Percentiles rank a stretch among this genome's conserved stretches.
phyloP scores from a whole-genome alignment of 352 stramenopile genomes.

The Pythium monospermum region DNA sequence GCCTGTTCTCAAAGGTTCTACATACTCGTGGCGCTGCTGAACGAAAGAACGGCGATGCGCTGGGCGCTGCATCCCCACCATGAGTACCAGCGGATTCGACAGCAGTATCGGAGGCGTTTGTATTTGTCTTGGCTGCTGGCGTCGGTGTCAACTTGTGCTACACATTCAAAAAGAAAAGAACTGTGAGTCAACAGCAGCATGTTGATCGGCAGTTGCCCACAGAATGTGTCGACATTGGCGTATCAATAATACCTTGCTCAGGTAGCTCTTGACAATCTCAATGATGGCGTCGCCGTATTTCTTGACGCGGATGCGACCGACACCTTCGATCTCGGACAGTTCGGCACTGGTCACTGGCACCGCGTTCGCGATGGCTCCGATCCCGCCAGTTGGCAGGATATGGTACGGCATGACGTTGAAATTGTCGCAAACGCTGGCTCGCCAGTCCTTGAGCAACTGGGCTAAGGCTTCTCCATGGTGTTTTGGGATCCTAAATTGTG shows the following conservation, averaged over 20 bases:
- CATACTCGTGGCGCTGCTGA: slow-evolving; percentile 18
- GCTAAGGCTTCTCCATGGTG: slow-evolving; percentile 65
- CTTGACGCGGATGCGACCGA: slow-evolving; percentile 78
- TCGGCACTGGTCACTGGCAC: slow-evolving; percentile 72
- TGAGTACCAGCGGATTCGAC: background rate
- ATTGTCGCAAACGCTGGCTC: slow-evolving; percentile 79
- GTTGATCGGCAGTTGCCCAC: too few relatives aligned
- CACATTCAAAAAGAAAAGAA: background rate
- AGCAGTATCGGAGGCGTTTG: too few relatives aligned
- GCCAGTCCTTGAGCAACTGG: slow-evolving; percentile 84
- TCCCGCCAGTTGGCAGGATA: slow-evolving; percentile 75
- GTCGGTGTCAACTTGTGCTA: slow-evolving; percentile 65
- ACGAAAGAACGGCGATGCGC: slow-evolving; percentile 49
- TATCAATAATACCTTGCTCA: slow-evolving; percentile 76
- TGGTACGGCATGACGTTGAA: slow-evolving; percentile 87
- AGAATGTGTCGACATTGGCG: too few relatives aligned
- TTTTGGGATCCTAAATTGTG: slow-evolving; percentile 45
- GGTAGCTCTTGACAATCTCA: slow-evolving; percentile 72
- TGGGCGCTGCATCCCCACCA: slow-evolving; percentile 5
- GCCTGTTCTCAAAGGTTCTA: background rate
- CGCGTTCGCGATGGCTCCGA: slow-evolving; percentile 74
- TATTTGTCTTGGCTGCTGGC: slow-evolving; percentile 8
- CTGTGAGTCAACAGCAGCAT: background rate
- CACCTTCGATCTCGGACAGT: slow-evolving; percentile 74
- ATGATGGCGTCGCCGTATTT: slow-evolving; percentile 86